These are phyloP conservation scores for Phaeosphaeriaceae sp. DNA, from an alignment of 2,329 filamentous ascomycete species.

Conservation along the genomic window DNA sequence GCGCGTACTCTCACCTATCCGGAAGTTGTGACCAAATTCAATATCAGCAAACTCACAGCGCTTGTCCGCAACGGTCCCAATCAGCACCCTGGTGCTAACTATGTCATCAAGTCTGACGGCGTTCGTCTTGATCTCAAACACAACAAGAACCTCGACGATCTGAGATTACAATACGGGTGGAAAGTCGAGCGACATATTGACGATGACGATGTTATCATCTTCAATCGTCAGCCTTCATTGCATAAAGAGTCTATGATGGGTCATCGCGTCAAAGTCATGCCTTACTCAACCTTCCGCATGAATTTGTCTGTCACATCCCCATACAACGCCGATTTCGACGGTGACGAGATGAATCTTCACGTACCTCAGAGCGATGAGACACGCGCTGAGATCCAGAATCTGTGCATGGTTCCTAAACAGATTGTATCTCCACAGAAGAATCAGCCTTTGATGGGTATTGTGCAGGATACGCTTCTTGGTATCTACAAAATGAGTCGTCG, in stretches of 20 bases:
- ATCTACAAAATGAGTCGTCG: slow-evolving; percentile 95
- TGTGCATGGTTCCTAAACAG: slow-evolving; percentile 97
- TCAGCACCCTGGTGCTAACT: slow-evolving; percentile 93
- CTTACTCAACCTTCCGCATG: slow-evolving; percentile 96
- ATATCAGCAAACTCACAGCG: slow-evolving; percentile 88
- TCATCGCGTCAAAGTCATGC: slow-evolving; percentile 96
- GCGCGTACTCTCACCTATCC: slow-evolving; percentile 94
- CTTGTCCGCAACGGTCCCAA: slow-evolving; percentile 93
- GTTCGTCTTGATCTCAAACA: slow-evolving; percentile 94
- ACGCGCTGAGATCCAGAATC: slow-evolving; percentile 88
- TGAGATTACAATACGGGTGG: slow-evolving; percentile 93
- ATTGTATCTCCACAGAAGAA: slow-evolving; percentile 98
- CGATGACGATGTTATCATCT: slow-evolving; percentile 97
- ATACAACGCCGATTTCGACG: slow-evolving; percentile 99
- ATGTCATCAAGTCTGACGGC: slow-evolving; percentile 92
- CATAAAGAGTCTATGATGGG: slow-evolving; percentile 99
- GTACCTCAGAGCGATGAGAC: slow-evolving; percentile 98
- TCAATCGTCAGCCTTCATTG: slow-evolving; percentile 98
- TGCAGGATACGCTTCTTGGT: slow-evolving; percentile 95
- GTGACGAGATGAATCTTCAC: slow-evolving; percentile 99
- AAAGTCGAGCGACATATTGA: slow-evolving; percentile 97
- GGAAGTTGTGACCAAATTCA: slow-evolving; percentile 96
- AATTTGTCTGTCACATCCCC: slow-evolving; percentile 97
- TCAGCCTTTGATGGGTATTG: slow-evolving; percentile 98
- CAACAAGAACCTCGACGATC: slow-evolving; percentile 84